Percentiles rank a stretch among this genome's conserved stretches.
These are phyloP conservation scores for Capsicum baccatum DNA, from an alignment of 257 asterid genomes.

Conservation along the genomic window DNA sequence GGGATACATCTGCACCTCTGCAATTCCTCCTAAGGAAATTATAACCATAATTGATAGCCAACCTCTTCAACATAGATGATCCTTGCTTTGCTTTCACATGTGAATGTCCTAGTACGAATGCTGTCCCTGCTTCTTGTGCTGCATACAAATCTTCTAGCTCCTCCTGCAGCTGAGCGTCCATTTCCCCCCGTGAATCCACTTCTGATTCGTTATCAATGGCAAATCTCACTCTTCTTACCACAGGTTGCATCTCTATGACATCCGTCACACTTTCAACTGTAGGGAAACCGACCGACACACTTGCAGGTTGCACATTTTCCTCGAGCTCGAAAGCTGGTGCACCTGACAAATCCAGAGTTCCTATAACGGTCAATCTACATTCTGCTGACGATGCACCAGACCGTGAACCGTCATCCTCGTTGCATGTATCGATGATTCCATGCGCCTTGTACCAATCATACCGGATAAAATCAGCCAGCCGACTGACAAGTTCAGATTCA, in stretches of 20 bases:
- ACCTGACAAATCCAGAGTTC: constrained; percentile 52
- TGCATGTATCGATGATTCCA: constrained; percentile 37
- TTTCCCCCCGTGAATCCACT: constrained; percentile 40
- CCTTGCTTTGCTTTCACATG: constrained; percentile 89
- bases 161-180: constrained; percentile 52
- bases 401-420: constrained; percentile 52
- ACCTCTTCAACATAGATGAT: constrained; percentile 72
- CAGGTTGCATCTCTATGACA: constrained; percentile 55
- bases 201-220: constrained; percentile 50
- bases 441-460: constrained; percentile 66
- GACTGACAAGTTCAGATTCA: constrained; percentile 65
- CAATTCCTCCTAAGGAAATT: constrained; percentile 83
- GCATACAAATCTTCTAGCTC: constrained; percentile 75
- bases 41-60: constrained; percentile 80
- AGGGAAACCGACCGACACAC: constrained; percentile 65
- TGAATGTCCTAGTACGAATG: constrained; percentile 87
- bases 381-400: constrained; percentile 63
- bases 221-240: constrained; percentile 63
- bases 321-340: constrained; percentile 62
- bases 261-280: constrained; percentile 53
- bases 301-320: constrained; percentile 60
- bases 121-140: constrained; percentile 83
- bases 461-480: constrained; percentile 73
- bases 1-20: constrained; percentile 87
- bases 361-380: constrained; percentile 72